phyloP scores from a whole-genome alignment of 129 eudicot genomes.

The Tagetes erecta region DNA sequence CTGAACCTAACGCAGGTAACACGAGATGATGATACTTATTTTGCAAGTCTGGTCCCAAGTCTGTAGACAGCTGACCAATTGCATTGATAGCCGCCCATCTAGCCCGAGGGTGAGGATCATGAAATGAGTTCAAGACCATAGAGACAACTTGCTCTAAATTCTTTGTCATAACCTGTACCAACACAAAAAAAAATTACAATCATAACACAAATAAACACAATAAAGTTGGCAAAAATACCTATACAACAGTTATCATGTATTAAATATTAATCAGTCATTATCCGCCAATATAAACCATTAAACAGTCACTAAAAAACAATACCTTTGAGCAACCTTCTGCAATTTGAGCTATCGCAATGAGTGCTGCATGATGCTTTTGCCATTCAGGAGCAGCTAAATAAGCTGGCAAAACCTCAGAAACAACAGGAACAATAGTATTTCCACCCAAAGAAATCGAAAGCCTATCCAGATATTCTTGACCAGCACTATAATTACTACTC shows the following conservation, averaged over 20 bases:
- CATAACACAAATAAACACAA: background rate
- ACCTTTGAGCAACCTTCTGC: slow-evolving; percentile 88
- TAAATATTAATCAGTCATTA: background rate
- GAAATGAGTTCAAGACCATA: slow-evolving; percentile 90
- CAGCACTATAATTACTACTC: slow-evolving; percentile 68
- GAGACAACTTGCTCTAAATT: slow-evolving; percentile 86
- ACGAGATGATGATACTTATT: slow-evolving; percentile 73
- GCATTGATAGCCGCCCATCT: slow-evolving; percentile 99
- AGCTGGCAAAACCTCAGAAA: slow-evolving; percentile 61
- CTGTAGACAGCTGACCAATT: slow-evolving; percentile 94
- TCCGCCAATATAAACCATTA: background rate
- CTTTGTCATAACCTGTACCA: slow-evolving; percentile 75
- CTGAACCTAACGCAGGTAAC: slow-evolving; percentile 80
- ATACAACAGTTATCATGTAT: background rate
- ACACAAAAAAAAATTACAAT: background rate
- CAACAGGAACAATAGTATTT: slow-evolving; percentile 70
- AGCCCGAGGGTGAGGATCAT: slow-evolving; percentile 93
- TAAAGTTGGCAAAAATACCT: background rate
- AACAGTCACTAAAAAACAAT: background rate
- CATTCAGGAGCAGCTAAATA: slow-evolving; percentile 72
- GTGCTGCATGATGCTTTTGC: slow-evolving; percentile 76
- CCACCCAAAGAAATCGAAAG: slow-evolving; percentile 72
- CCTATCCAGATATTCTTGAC: slow-evolving; percentile 79
- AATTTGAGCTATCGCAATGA: slow-evolving; percentile 77
- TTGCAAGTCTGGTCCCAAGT: slow-evolving; percentile 96